phyloP scores from a whole-genome alignment of 1,284 basidiomycete species.

The Flammula alnicola region DNA sequence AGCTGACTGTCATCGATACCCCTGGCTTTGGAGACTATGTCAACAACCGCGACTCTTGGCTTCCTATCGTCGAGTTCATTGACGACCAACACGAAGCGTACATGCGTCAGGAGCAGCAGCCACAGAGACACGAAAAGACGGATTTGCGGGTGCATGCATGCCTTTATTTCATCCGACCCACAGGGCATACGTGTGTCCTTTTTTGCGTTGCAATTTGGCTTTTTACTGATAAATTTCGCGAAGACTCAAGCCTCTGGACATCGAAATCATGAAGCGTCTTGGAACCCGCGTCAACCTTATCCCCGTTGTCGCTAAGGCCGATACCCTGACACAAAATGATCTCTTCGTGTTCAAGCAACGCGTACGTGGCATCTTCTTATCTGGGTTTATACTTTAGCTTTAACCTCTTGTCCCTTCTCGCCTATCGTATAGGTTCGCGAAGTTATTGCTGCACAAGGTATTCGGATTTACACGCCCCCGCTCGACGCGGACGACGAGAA shows the following conservation, averaged over 20 bases:
- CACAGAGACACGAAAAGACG: conserved; percentile 89
- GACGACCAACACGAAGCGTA: conserved; percentile 99
- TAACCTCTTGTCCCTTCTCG: conserved; percentile 15
- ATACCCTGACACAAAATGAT: conserved; percentile 95
- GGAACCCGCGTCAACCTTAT: conserved; percentile 97
- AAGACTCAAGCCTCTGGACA: conserved; percentile 96
- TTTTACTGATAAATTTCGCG: conserved; percentile 8
- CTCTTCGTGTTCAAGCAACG: conserved; percentile 92
- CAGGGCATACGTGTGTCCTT: conserved; percentile 87
- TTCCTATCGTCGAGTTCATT: conserved; percentile 98
- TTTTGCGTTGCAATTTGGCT: conserved; percentile 10
- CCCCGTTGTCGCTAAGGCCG: conserved; percentile 97
- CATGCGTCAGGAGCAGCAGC: conserved; percentile 99
- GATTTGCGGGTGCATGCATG: conserved; percentile 97
- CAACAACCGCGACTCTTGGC: conserved; percentile 99
- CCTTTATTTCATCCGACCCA: conserved; percentile 96
- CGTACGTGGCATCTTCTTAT: conserved; percentile 49
- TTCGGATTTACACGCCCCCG: conserved; percentile 94
- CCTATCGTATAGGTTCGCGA: conserved; percentile 74
- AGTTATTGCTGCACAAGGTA: conserved; percentile 89
- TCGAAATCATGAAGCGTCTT: conserved; percentile 98
- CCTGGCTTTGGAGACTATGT: conserved; percentile 99
- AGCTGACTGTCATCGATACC: conserved; percentile 98
- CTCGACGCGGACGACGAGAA: conserved; percentile 92
- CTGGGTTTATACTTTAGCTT: conserved; percentile 14